These are phyloP conservation scores for Daedalea quercina DNA, from an alignment of 768 basidiomycete species.

Conservation along the genomic window DNA sequence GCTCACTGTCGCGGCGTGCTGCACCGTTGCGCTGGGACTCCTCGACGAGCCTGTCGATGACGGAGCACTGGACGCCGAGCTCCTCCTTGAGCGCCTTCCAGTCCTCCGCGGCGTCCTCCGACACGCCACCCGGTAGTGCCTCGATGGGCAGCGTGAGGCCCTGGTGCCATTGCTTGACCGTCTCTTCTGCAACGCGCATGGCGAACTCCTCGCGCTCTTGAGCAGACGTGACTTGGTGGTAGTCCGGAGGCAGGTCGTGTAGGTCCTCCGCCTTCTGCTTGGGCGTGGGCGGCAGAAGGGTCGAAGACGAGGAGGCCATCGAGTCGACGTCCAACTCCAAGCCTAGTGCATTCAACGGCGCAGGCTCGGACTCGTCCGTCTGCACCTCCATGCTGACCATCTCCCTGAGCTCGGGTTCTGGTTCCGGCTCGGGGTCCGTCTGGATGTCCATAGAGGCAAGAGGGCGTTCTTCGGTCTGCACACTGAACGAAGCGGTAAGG, in stretches of 20 bases:
- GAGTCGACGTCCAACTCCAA: conserved; percentile 39
- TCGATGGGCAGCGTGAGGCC: conserved; percentile 44
- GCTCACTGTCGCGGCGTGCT: conserved; percentile 21
- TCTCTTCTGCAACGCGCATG: conserved; percentile 46
- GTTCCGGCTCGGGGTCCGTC: conserved; percentile 31
- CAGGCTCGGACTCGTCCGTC: conserved; percentile 39
- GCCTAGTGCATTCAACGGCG: conserved; percentile 39
- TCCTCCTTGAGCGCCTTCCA: conserved; percentile 79
- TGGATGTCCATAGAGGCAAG: conserved; percentile 27
- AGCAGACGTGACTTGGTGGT: conserved; percentile 52
- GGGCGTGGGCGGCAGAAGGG: conserved; percentile 65
- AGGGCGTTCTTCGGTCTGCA: conserved; percentile 45
- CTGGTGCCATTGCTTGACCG: conserved; percentile 65
- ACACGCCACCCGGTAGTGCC: conserved; percentile 44
- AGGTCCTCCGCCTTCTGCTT: conserved; percentile 38
- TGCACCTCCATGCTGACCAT: conserved; percentile 56
- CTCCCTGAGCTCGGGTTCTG: conserved; percentile 18
- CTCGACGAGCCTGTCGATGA: conserved; percentile 68
- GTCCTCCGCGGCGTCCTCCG: conserved; percentile 62
- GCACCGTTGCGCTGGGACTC: conserved; percentile 30
- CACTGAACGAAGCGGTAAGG: conserved; percentile 38
- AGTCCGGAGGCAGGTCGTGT: conserved; percentile 57
- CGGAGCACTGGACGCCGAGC: conserved; percentile 67
- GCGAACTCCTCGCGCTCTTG: conserved; percentile 34
- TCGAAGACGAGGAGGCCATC: conserved; percentile 68